Conservation (phyloP, 192 early-diverging fungal genomes). For the Linnemannia exigua region DNA sequence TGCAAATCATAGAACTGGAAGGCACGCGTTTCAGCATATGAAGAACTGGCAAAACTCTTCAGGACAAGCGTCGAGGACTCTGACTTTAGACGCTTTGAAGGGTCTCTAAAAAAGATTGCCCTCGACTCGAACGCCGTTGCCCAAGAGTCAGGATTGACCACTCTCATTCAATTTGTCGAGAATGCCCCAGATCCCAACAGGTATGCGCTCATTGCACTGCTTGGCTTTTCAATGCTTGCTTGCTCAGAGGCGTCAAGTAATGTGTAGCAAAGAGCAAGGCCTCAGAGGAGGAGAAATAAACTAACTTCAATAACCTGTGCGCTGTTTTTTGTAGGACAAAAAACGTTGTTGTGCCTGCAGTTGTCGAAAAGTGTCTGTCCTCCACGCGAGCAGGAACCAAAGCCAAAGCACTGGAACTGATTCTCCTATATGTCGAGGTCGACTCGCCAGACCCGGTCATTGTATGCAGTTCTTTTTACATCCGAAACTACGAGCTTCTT, state of each 20-base stretch:
- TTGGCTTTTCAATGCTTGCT: background rate
- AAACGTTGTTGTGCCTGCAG: conserved; percentile 75
- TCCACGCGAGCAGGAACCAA: conserved; percentile 87
- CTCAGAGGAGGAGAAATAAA: background rate
- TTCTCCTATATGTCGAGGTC: conserved; percentile 91
- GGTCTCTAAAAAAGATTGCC: conserved; percentile 84
- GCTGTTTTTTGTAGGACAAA: conserved; percentile 64
- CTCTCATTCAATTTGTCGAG: conserved; percentile 83
- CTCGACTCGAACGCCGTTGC: conserved; percentile 92
- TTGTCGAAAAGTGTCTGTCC: conserved; percentile 91
- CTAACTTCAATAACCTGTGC: background rate
- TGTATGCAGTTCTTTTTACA: conserved; percentile 58
- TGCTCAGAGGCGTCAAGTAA: background rate
- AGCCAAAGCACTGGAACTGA: conserved; percentile 79
- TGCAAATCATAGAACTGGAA: conserved; percentile 87
- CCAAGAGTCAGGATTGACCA: conserved; percentile 85
- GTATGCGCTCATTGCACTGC: conserved; percentile 43
- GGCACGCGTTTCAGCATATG: conserved; percentile 88
- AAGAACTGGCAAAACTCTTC: conserved; percentile 81
- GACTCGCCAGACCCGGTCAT: conserved; percentile 89
- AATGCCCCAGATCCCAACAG: conserved; percentile 84
- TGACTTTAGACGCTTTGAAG: conserved; percentile 80
- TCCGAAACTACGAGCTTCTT: background rate
- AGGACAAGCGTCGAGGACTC: conserved; percentile 73
- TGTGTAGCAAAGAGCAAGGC: background rate